phyloP scores from a whole-genome alignment of 257 asterid species.

The Schizonepeta tenuifolia region DNA sequence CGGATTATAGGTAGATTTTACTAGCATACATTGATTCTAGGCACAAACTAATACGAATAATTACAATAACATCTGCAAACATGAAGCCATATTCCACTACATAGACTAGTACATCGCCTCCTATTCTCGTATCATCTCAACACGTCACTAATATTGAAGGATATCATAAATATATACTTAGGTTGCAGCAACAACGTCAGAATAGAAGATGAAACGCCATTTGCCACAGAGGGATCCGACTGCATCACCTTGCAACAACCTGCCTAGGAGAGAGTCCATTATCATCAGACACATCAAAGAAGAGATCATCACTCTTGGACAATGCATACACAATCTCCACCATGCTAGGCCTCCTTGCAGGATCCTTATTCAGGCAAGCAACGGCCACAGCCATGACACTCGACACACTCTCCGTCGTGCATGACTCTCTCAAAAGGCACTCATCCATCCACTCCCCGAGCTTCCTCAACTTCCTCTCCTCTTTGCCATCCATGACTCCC shows the following conservation, averaged over 20 bases:
- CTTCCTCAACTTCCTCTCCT: conserved; percentile 49
- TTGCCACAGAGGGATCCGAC: not conserved
- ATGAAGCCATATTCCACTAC: not conserved
- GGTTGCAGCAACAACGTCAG: not conserved
- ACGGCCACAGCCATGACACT: conserved; percentile 66
- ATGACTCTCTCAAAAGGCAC: conserved; percentile 46
- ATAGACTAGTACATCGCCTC: not conserved
- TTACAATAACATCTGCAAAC: not conserved
- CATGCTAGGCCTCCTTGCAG: conserved; percentile 85
- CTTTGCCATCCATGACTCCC: conserved; percentile 54
- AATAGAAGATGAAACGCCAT: not conserved
- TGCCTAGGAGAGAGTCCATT: conserved; percentile 65
- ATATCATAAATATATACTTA: not conserved
- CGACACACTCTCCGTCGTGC: conserved; percentile 60
- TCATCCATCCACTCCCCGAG: conserved; percentile 75
- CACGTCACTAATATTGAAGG: not conserved
- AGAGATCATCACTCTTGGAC: conserved; percentile 79
- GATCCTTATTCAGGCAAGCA: conserved; percentile 76
- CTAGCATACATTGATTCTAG: not conserved
- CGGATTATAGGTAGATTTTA: not conserved
- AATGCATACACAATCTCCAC: conserved; percentile 91
- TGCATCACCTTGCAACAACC: conserved; percentile 54
- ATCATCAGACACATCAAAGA: conserved; percentile 73
- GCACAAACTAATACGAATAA: not conserved
- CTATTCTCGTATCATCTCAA: not conserved